Evolutionary conservation across 192 early-diverging fungal genomes (phyloP).

Genomic region (Phycomyces blakesleeanus): DNA sequence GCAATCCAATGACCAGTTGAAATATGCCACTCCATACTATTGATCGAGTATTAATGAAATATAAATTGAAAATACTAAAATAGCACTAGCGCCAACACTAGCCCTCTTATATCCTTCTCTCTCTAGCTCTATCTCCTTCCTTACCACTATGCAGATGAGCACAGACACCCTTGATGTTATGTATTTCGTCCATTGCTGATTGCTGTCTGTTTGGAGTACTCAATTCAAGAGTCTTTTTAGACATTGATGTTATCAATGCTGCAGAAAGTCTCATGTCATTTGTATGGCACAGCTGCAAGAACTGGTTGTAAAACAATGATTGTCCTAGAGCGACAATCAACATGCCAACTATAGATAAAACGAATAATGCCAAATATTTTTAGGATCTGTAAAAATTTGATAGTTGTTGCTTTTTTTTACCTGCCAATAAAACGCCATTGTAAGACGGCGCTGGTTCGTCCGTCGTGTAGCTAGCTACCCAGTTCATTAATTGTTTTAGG

Average conservation of each 20-base stretch:
- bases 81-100: no score
- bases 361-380: background rate
- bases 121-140: background rate
- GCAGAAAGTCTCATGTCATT: conserved; percentile 73
- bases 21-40: conserved; percentile 57
- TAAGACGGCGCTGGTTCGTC: conserved; percentile 56
- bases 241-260: conserved; percentile 77
- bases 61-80: background rate
- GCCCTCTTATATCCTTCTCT: background rate
- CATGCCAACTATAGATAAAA: conserved; percentile 52
- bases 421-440: conserved; percentile 78
- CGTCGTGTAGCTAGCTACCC: conserved; percentile 58
- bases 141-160: background rate
- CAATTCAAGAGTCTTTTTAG: conserved; percentile 77
- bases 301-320: conserved; percentile 82
- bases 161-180: conserved; percentile 27
- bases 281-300: conserved; percentile 79
- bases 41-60: background rate
- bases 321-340: conserved; percentile 68
- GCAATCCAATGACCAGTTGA: conserved; percentile 63
- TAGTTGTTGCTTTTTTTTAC: conserved; percentile 11
- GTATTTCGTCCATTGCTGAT: conserved; percentile 77
- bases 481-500: conserved; percentile 64
- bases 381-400: background rate
- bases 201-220: conserved; percentile 74